These are phyloP conservation scores for Marasmius tenuissimus DNA, from an alignment of 1,284 basidiomycete species.

Conservation along the genomic window DNA sequence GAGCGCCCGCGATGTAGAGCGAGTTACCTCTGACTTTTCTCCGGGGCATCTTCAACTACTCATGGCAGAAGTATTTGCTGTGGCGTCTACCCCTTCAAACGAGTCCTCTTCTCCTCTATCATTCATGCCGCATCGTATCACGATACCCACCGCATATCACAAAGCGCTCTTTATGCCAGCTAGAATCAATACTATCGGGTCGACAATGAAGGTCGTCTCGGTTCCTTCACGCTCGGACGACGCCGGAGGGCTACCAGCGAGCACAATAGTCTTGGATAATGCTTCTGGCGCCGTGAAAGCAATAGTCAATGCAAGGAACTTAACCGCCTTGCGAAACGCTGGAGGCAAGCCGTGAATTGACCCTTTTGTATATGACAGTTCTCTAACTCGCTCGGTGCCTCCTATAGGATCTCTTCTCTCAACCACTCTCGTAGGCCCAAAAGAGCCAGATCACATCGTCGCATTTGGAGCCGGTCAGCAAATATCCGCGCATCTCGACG, in stretches of 20 bases:
- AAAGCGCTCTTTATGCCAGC: constrained; percentile 74
- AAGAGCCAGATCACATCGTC: constrained; percentile 48
- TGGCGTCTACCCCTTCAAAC: constrained; percentile 27
- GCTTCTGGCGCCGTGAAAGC: constrained; percentile 64
- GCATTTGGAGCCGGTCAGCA: constrained; percentile 80
- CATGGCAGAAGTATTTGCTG: constrained; percentile 55
- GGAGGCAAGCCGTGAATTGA: constrained; percentile 44
- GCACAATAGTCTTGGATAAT: constrained; percentile 77
- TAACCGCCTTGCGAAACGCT: constrained; percentile 82
- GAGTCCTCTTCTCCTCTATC: constrained; percentile 24
- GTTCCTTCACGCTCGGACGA: constrained; percentile 50
- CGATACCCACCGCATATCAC: constrained; percentile 48
- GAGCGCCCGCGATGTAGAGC: constrained; percentile 48
- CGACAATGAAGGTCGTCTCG: constrained; percentile 73
- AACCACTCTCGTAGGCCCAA: constrained; percentile 48
- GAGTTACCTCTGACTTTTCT: constrained; percentile 38
- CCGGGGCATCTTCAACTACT: constrained; percentile 47
- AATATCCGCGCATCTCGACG: constrained; percentile 67
- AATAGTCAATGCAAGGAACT: constrained; percentile 70
- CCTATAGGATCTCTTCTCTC: constrained; percentile 71
- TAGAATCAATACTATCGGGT: constrained; percentile 39
- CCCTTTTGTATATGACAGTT: neutral
- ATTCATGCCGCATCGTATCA: constrained; percentile 49
- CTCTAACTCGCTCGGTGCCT: neutral
- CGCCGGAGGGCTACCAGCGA: constrained; percentile 66